Evolutionary conservation across 2,329 filamentous ascomycete genomes (phyloP).

Genomic region (Penicillium fuscoglaucum): DNA sequence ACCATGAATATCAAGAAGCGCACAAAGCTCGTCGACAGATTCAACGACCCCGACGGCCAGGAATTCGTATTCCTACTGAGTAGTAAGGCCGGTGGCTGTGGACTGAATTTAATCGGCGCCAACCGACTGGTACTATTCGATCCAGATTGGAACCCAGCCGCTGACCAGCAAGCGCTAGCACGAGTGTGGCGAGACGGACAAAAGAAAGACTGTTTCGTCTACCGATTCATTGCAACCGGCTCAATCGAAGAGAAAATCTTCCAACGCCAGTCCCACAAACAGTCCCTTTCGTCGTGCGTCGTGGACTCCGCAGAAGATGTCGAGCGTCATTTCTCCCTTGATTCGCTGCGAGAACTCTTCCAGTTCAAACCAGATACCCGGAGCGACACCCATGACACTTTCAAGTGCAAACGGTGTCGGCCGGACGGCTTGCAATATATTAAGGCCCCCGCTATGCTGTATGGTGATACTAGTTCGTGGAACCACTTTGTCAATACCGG

Average conservation of each 20-base stretch:
- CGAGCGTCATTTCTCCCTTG: slow-evolving; percentile 91
- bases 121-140: slow-evolving; percentile 96
- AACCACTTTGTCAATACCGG: slow-evolving; percentile 90
- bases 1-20: slow-evolving; percentile 98
- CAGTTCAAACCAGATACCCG: slow-evolving; percentile 82
- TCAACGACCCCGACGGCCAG: slow-evolving; percentile 86
- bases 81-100: slow-evolving; percentile 94
- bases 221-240: slow-evolving; percentile 97
- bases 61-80: slow-evolving; percentile 97
- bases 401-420: slow-evolving; percentile 95
- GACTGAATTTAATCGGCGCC: slow-evolving; percentile 90
- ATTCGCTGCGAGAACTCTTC: slow-evolving; percentile 88
- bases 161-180: slow-evolving; percentile 93
- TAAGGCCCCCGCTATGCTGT: slow-evolving; percentile 92
- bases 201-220: slow-evolving; percentile 99
- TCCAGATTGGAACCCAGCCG: slow-evolving; percentile 96
- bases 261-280: slow-evolving; percentile 96
- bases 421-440: slow-evolving; percentile 82
- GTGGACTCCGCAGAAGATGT: slow-evolving; percentile 97
- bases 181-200: slow-evolving; percentile 98
- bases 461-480: slow-evolving; percentile 98
- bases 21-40: slow-evolving; percentile 94
- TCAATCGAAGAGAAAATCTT: slow-evolving; percentile 99
- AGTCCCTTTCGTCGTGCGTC: slow-evolving; percentile 91
- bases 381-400: slow-evolving; percentile 96